These are phyloP conservation scores for Trametes meyenii DNA, from an alignment of 768 basidiomycete genomes.

Conservation along the genomic window DNA sequence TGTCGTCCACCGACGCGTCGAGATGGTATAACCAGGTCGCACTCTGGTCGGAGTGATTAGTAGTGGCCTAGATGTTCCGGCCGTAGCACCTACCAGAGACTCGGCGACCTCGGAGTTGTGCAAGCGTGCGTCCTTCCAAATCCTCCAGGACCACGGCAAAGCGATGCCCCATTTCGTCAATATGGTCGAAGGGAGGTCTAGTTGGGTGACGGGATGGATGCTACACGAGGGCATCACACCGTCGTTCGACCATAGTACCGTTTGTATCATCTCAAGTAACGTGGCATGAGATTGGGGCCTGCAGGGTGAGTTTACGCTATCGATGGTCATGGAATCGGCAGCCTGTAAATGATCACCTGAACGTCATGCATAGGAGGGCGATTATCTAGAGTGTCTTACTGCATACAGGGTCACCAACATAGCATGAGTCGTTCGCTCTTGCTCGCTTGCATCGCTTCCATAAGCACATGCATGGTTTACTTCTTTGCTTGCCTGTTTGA, in stretches of 20 bases:
- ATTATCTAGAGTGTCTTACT: conserved; percentile 30
- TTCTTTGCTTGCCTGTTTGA: background rate
- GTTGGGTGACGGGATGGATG: conserved; percentile 24
- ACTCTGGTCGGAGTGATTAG: conserved; percentile 40
- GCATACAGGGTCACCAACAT: conserved; percentile 42
- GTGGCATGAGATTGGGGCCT: conserved; percentile 51
- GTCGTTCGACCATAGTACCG: conserved; percentile 39
- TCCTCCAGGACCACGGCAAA: conserved; percentile 66
- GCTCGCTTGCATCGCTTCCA: conserved; percentile 1
- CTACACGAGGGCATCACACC: conserved; percentile 10
- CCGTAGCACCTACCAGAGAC: conserved; percentile 15
- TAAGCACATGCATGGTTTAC: conserved; percentile 6
- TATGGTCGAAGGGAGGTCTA: conserved; percentile 50
- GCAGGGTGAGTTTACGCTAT: conserved; percentile 28
- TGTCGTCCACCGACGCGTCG: conserved; percentile 19
- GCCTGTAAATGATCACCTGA: conserved; percentile 1
- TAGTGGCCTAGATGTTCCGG: background rate
- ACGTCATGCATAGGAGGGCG: background rate
- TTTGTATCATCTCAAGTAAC: conserved; percentile 49
- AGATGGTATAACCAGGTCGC: conserved; percentile 55
- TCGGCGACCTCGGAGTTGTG: conserved; percentile 53
- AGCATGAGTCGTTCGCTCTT: conserved; percentile 37
- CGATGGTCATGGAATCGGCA: conserved; percentile 1
- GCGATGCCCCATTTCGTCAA: conserved; percentile 61
- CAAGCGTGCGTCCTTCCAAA: conserved; percentile 58